Evolutionary conservation across 1,284 basidiomycete species (phyloP).

Genomic region (Ceratobasidium sp.): DNA sequence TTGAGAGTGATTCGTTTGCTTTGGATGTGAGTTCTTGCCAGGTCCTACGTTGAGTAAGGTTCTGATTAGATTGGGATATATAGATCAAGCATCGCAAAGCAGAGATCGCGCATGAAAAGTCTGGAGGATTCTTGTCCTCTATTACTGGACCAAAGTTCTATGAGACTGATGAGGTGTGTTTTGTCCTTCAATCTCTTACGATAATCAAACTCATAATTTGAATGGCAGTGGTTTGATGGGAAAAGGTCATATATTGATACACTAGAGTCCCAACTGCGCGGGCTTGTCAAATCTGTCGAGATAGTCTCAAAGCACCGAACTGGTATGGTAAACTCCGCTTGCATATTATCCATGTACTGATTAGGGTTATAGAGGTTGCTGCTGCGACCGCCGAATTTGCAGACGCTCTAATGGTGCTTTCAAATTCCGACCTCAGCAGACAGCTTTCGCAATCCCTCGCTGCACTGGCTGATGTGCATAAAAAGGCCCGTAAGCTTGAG

Average conservation of each 20-base stretch:
- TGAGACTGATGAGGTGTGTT: conserved; percentile 89
- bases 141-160: conserved; percentile 86
- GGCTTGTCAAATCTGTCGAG: conserved; percentile 87
- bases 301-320: conserved; percentile 80
- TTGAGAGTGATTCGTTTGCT: conserved; percentile 87
- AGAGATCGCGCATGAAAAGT: conserved; percentile 70
- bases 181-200: conserved; percentile 14
- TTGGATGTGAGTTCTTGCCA: conserved; percentile 82
- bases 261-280: conserved; percentile 88
- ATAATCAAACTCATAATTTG: conserved; percentile 17
- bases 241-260: conserved; percentile 88
- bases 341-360: not conserved
- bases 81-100: conserved; percentile 89
- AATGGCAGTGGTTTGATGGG: conserved; percentile 86
- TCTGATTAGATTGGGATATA: not conserved
- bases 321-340: conserved; percentile 58
- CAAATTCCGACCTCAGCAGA: conserved; percentile 78
- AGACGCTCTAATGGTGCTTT: conserved; percentile 70
- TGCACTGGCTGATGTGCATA: conserved; percentile 77
- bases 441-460: conserved; percentile 74
- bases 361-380: conserved; percentile 66
- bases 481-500: conserved; percentile 74
- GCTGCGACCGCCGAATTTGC: conserved; percentile 76
- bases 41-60: conserved; percentile 47
- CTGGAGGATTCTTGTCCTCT: conserved; percentile 78